Evolutionary conservation across 2,329 filamentous ascomycete species (phyloP).

Genomic region (Fusarium tuaranense): DNA sequence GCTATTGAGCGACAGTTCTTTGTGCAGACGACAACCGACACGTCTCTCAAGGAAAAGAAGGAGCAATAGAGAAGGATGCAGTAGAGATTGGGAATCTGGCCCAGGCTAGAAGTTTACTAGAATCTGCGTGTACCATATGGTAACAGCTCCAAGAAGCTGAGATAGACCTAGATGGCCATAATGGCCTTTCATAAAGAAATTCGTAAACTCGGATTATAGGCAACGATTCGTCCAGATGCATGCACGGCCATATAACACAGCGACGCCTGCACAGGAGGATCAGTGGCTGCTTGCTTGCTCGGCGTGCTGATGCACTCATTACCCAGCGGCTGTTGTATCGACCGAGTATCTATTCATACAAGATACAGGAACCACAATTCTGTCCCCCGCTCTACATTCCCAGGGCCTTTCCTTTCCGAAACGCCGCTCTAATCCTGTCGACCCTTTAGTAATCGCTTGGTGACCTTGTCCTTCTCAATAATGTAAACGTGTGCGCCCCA

Average conservation of each 20-base stretch:
- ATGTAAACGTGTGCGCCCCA: slow-evolving; percentile 99
- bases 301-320: slow-evolving; percentile 41
- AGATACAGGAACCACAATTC: slow-evolving; percentile 42
- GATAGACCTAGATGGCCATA: slow-evolving; percentile 38
- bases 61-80: slow-evolving; percentile 56
- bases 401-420: slow-evolving; percentile 29
- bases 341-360: slow-evolving; percentile 52
- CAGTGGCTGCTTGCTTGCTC: slow-evolving; percentile 17
- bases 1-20: slow-evolving; percentile 77
- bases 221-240: neutral
- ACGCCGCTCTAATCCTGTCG: slow-evolving; percentile 80
- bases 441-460: slow-evolving; percentile 97
- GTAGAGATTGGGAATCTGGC: slow-evolving; percentile 33
- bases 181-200: slow-evolving; percentile 30
- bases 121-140: slow-evolving; percentile 45
- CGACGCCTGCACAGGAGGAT: neutral
- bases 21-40: slow-evolving; percentile 60
- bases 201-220: slow-evolving; percentile 18
- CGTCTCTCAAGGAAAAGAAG: slow-evolving; percentile 63
- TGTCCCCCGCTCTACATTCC: slow-evolving; percentile 24
- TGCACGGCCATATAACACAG: neutral
- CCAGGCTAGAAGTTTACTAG: slow-evolving; percentile 45
- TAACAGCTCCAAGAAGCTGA: slow-evolving; percentile 24
- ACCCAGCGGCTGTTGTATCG: slow-evolving; percentile 40
- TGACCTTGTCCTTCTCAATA: slow-evolving; percentile 99